Conservation (phyloP, 2,329 filamentous ascomycete genomes). For the Aspergillus unguis region DNA sequence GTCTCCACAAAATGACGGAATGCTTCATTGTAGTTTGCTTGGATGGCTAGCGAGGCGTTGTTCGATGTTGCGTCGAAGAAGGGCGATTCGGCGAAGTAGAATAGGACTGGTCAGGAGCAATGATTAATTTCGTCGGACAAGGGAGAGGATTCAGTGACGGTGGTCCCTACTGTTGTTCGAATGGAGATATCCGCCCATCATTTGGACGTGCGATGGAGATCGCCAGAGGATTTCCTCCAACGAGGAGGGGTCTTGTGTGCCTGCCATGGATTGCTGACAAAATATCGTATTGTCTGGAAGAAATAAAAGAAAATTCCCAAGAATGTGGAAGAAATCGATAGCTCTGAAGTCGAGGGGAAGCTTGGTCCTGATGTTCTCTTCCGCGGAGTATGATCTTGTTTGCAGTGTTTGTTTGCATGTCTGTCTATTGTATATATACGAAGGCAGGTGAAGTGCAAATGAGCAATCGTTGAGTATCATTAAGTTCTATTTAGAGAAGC, state of each 20-base stretch:
- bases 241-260: constrained; percentile 33
- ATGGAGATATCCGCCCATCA: constrained; percentile 46
- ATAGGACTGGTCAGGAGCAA: constrained; percentile 46
- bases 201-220: constrained; percentile 44
- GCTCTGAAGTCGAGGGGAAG: background rate
- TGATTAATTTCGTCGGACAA: constrained; percentile 3
- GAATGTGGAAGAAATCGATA: too few relatives aligned
- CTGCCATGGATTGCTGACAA: constrained; percentile 27
- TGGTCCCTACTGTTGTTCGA: constrained; percentile 42
- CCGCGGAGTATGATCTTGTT: constrained; percentile 21
- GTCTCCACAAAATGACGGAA: constrained; percentile 52
- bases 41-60: constrained; percentile 55
- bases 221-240: constrained; percentile 47
- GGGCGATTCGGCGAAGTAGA: constrained; percentile 61
- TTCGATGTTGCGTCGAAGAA: constrained; percentile 62
- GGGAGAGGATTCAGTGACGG: background rate
- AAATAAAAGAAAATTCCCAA: too few relatives aligned
- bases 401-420: constrained; percentile 27
- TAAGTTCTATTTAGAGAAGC: background rate
- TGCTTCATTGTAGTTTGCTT: constrained; percentile 49
- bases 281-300: too few relatives aligned
- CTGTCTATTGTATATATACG: background rate
- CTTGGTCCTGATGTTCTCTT: background rate
- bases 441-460: background rate
- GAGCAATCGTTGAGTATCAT: background rate